These are phyloP conservation scores for Penicillium paradoxum DNA, from an alignment of 495 filamentous ascomycete species.

Conservation along the genomic window DNA sequence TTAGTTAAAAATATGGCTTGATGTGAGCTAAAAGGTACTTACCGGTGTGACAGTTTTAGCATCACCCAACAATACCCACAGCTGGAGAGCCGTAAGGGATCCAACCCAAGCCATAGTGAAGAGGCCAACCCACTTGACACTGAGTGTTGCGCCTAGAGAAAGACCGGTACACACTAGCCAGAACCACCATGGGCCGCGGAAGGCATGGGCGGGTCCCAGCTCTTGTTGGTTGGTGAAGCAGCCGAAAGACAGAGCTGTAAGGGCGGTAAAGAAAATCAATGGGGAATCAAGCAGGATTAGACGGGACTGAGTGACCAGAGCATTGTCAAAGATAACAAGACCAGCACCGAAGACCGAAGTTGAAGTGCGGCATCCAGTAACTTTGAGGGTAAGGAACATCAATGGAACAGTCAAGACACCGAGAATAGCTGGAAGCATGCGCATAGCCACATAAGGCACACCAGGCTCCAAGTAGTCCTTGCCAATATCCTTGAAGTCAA, in stretches of 20 bases:
- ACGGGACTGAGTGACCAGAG: slow-evolving; percentile 87
- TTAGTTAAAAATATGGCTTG: slow-evolving; percentile 5
- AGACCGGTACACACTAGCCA: slow-evolving; percentile 88
- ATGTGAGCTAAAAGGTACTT: slow-evolving; percentile 16
- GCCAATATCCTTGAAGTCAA: slow-evolving; percentile 99
- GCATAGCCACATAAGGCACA: slow-evolving; percentile 97
- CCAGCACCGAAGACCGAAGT: slow-evolving; percentile 77
- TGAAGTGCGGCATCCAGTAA: slow-evolving; percentile 77
- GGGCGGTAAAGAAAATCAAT: slow-evolving; percentile 85
- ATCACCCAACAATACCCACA: slow-evolving; percentile 93
- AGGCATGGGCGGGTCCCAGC: slow-evolving; percentile 79
- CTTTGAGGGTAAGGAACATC: slow-evolving; percentile 93
- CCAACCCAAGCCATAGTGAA: slow-evolving; percentile 99
- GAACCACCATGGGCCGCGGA: slow-evolving; percentile 92
- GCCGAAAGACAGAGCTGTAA: slow-evolving; percentile 85
- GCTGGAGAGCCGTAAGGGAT: slow-evolving; percentile 78
- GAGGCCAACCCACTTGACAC: slow-evolving; percentile 97
- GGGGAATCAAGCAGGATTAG: slow-evolving; percentile 95
- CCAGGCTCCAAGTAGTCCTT: slow-evolving; percentile 95
- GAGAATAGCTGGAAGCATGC: slow-evolving; percentile 81
- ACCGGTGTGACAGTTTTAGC: slow-evolving; percentile 73
- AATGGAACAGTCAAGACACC: slow-evolving; percentile 82
- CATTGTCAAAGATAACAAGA: slow-evolving; percentile 93
- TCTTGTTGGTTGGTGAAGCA: slow-evolving; percentile 97
- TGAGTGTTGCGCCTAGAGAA: slow-evolving; percentile 82